A percentile compares a stretch with the other conserved stretches of the same genome.
These are phyloP conservation scores for Geoglossum glabrum DNA, from an alignment of 495 filamentous ascomycete species.

Conservation along the genomic window DNA sequence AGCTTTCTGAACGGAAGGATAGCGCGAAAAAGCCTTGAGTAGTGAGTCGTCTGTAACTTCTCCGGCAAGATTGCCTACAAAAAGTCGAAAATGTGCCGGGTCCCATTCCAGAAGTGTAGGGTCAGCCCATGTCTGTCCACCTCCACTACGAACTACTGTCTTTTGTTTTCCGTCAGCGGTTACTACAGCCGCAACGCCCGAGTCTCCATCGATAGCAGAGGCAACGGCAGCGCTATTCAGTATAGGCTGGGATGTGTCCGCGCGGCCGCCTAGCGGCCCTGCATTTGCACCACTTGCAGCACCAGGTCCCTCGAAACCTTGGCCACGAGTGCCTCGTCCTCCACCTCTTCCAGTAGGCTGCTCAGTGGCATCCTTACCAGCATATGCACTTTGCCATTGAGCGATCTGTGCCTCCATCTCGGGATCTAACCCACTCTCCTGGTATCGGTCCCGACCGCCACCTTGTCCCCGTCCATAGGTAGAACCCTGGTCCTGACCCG, in stretches of 20 bases:
- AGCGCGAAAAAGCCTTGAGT: slow-evolving; percentile 78
- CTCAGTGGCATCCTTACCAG: slow-evolving; percentile 27
- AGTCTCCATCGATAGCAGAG: slow-evolving; percentile 23
- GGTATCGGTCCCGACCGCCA: background rate
- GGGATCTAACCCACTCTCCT: slow-evolving; percentile 39
- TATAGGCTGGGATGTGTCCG: slow-evolving; percentile 13
- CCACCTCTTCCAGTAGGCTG: slow-evolving; percentile 6
- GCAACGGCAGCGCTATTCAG: background rate
- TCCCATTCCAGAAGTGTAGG: slow-evolving; percentile 83
- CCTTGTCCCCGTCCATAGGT: slow-evolving; percentile 23
- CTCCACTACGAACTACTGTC: slow-evolving; percentile 71
- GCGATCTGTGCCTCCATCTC: slow-evolving; percentile 87
- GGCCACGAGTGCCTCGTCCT: slow-evolving; percentile 14
- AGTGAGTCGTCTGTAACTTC: slow-evolving; percentile 94
- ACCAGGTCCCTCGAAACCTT: slow-evolving; percentile 2
- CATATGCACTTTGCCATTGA: slow-evolving; percentile 90
- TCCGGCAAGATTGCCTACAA: slow-evolving; percentile 93
- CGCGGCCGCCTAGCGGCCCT: slow-evolving; percentile 20
- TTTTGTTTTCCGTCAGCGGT: slow-evolving; percentile 27
- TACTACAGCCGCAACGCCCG: slow-evolving; percentile 11
- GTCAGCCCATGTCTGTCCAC: slow-evolving; percentile 81
- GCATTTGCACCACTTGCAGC: slow-evolving; percentile 27
- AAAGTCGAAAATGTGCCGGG: slow-evolving; percentile 80
- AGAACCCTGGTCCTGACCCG: slow-evolving; percentile 25
- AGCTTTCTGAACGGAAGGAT: slow-evolving; percentile 74